Base-by-base conservation (phyloP, 306 rosid genomes). In the Biancaea sappan region DNA sequence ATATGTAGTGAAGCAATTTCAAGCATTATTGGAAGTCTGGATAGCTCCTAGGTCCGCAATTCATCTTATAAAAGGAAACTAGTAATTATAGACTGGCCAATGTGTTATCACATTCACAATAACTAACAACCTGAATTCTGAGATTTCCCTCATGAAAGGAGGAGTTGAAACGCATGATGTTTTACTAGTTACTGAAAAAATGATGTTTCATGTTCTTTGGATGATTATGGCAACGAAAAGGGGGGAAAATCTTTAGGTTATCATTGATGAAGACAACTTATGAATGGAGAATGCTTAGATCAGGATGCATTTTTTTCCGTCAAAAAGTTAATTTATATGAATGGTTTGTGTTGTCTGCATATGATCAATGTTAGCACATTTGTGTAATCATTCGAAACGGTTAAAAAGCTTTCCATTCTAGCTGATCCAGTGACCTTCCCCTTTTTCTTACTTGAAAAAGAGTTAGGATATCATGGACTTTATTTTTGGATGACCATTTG, bases 401-500 rank as follows among this genome's bases (percentile, higher is more conserved):
- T n/a, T 56, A 58, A 13, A 58, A 15, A 28, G 12, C 64, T 6
- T 29, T 56, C 12, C 18, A 52, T 69, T 46, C 38, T 58, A 14
- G 64, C 29, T 26, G 7, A 58, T 56, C 37, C 37, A 18, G 67
- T 21, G 58, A 18, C 74, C 46, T 40, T 63, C 11, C 8, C n/a
- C 15, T 37, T 56, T 50, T 35, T 32, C 35, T 46, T 26, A 9
- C 44, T 47, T 32, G 11, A n/a, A 19, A 71, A 64, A 12, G 29
- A 65, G 60, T 62, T 71, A 71, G n/a, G 16, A 47, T 47, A 47
- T 16, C 12, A 16, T 75, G 22, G 59, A 71, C n/a, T 35, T 65
- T 60, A 16, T 65, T 60, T 38, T 72, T 65, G 61, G 50, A 70
- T 66, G 57, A 76, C 18, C 63, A 44, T 14, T 13, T 47, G 31